A percentile compares a stretch with the other conserved stretches of the same genome.
Evolutionary conservation across 2,329 filamentous ascomycete genomes (phyloP).

Genomic region (Clonostachys sp.): DNA sequence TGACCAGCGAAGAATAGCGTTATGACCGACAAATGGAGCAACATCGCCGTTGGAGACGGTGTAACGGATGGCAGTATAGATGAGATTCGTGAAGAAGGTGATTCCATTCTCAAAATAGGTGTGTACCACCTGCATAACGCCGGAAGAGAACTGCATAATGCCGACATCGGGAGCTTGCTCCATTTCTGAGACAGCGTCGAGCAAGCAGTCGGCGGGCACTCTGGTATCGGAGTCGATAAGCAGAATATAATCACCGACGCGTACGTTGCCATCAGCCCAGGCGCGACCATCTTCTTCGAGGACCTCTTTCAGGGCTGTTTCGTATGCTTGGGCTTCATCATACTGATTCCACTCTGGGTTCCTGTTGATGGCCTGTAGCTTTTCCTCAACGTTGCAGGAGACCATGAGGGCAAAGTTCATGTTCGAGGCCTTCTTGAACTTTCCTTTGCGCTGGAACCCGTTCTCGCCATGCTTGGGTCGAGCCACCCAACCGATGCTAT

Average conservation of each 20-base stretch:
- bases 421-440: conserved; percentile 69
- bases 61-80: conserved; percentile 73
- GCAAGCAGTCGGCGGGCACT: conserved; percentile 70
- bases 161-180: conserved; percentile 74
- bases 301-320: conserved; percentile 59
- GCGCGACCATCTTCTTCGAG: conserved; percentile 65
- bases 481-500: conserved; percentile 67
- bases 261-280: conserved; percentile 82
- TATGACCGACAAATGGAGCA: conserved; percentile 77
- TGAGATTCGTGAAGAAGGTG: conserved; percentile 68
- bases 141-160: conserved; percentile 73
- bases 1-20: conserved; percentile 71
- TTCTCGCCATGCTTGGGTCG: conserved; percentile 60
- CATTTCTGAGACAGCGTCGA: conserved; percentile 79
- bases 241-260: conserved; percentile 75
- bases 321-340: conserved; percentile 64
- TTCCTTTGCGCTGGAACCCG: conserved; percentile 58
- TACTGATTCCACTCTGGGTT: conserved; percentile 60
- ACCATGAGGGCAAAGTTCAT: conserved; percentile 69
- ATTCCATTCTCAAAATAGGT: conserved; percentile 70
- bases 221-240: conserved; percentile 77
- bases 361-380: conserved; percentile 53
- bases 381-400: conserved; percentile 67
- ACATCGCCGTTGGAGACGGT: conserved; percentile 75
- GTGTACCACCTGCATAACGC: conserved; percentile 74